Evolutionary conservation across 495 filamentous ascomycete species (phyloP).

Genomic region (Talaromyces proteolyticus): DNA sequence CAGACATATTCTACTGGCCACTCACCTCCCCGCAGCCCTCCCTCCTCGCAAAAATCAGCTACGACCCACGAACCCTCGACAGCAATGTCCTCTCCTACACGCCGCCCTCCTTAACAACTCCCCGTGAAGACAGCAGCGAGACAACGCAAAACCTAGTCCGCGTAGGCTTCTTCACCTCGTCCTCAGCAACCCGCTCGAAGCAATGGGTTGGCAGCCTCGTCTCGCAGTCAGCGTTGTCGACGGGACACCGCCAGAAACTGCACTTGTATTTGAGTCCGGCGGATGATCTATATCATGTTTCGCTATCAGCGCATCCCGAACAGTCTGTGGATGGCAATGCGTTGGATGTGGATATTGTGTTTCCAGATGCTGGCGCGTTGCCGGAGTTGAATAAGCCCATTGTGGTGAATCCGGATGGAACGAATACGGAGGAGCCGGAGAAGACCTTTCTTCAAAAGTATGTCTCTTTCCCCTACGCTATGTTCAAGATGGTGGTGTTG

Average conservation of each 20-base stretch:
- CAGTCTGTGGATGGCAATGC: slow-evolving; percentile 7
- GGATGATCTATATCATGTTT: slow-evolving; percentile 33
- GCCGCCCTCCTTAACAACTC: too few species aligned
- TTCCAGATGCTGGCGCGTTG: slow-evolving; percentile 20
- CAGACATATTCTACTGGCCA: slow-evolving; percentile 38
- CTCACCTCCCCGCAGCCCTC: slow-evolving; percentile 26
- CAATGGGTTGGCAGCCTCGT: slow-evolving; percentile 38
- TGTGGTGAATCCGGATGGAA: slow-evolving; percentile 32
- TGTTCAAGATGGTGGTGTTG: neutral
- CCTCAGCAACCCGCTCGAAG: slow-evolving; percentile 16
- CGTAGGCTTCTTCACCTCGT: slow-evolving; percentile 30
- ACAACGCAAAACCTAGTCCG: slow-evolving; percentile 18
- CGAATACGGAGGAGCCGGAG: slow-evolving; percentile 28
- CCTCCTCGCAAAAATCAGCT: slow-evolving; percentile 33
- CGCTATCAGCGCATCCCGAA: slow-evolving; percentile 11
- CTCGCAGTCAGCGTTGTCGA: slow-evolving; percentile 21
- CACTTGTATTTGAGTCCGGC: slow-evolving; percentile 29
- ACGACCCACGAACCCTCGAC: slow-evolving; percentile 24
- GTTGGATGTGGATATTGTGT: slow-evolving; percentile 22
- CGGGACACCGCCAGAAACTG: slow-evolving; percentile 15
- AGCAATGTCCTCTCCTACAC: slow-evolving; percentile 29
- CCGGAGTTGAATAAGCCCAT: slow-evolving; percentile 38
- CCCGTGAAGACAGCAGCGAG: neutral
- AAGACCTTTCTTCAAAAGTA: slow-evolving; percentile 45
- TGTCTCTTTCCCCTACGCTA: slow-evolving; percentile 8